phyloP scores from a whole-genome alignment of 768 basidiomycete species.

The Russula virescens region DNA sequence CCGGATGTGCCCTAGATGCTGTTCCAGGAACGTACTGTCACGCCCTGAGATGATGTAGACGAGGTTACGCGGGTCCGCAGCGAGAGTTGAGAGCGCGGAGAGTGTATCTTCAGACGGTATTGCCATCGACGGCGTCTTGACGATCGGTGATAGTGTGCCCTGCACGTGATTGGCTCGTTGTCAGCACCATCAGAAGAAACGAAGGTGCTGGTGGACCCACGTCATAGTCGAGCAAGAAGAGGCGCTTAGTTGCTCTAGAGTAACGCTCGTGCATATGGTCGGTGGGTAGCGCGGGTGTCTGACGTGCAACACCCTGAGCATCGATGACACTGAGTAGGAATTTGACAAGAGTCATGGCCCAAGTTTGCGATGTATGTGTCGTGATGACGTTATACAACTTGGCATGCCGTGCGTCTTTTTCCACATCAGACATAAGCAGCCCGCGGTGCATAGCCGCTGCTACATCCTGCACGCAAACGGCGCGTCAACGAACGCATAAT shows the following conservation, averaged over 20 bases:
- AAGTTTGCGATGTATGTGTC: conserved; percentile 91
- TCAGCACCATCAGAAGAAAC: background rate
- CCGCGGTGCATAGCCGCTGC: conserved; percentile 87
- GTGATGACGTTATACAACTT: conserved; percentile 79
- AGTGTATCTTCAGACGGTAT: conserved; percentile 71
- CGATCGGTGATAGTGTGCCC: conserved; percentile 96
- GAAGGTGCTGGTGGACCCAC: conserved; percentile 39
- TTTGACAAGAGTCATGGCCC: conserved; percentile 87
- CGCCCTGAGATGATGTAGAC: conserved; percentile 98
- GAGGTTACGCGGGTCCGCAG: conserved; percentile 78
- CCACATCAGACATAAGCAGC: conserved; percentile 69
- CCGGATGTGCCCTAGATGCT: conserved; percentile 80
- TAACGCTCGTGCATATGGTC: conserved; percentile 56
- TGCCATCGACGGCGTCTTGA: conserved; percentile 87
- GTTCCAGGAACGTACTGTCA: conserved; percentile 86
- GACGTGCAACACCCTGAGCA: conserved; percentile 68
- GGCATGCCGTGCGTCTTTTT: conserved; percentile 70
- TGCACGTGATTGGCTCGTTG: conserved; percentile 29
- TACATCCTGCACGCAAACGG: conserved; percentile 52
- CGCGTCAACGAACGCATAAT: background rate
- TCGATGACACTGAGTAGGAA: conserved; percentile 81
- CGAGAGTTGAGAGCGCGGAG: conserved; percentile 62
- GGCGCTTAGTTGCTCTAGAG: conserved; percentile 64
- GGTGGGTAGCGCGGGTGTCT: conserved; percentile 77
- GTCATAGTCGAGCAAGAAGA: conserved; percentile 96